Base-by-base conservation (phyloP, 495 filamentous ascomycete genomes). In the Trichocladium antarcticum region DNA sequence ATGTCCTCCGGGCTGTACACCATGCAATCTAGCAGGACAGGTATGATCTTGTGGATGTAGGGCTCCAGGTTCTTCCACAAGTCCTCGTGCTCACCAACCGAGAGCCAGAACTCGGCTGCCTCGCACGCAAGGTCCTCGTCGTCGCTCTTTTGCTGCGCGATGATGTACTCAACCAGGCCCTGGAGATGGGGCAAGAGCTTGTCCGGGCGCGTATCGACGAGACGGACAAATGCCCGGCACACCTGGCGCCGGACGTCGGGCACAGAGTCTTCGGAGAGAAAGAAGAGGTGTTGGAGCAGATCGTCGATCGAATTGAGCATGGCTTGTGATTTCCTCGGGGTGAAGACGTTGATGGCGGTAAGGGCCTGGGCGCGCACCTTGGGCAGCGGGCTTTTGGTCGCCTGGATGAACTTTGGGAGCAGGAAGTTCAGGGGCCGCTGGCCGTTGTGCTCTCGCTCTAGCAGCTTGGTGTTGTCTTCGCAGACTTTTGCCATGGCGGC, bases 61-160 rank as follows among this genome's bases (percentile, higher is more conserved):
- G 86, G 88, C 6, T 73, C 80, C 16, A 99, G 66, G 0, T 77
- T 72, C 34, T 77, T 74, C 63, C 84, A 84, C 41, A 99, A 65
- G 41, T 79, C 75, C 31, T 82, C 74, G 60, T 95, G 87, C 63
- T 95, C 93, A 22, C 89, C 89, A 27, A 95, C 81, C 42, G 85
- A 84, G 41, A 99, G 78, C 88, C 90, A 99, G 61, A 99, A 99
- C 65, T 97, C 92, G 7, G 93, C 90, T 14, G 92, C 92, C 64
- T 97, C 92, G 31, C 92, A 80, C 36, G 89, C 87, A 41, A 97
- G 75, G 42, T 97, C 92, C 42, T 87, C 85, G 55, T 95, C 89
- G 27, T 92, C 85, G 49, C 81, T 87, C 56, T 81, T 77, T 64
- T 98, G 92, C 63, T 97, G 90, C 21, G 80, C 68, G 50, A 95